These are phyloP conservation scores for Sporisorium scitamineum DNA, from an alignment of 1,284 basidiomycete genomes.

Conservation along the genomic window DNA sequence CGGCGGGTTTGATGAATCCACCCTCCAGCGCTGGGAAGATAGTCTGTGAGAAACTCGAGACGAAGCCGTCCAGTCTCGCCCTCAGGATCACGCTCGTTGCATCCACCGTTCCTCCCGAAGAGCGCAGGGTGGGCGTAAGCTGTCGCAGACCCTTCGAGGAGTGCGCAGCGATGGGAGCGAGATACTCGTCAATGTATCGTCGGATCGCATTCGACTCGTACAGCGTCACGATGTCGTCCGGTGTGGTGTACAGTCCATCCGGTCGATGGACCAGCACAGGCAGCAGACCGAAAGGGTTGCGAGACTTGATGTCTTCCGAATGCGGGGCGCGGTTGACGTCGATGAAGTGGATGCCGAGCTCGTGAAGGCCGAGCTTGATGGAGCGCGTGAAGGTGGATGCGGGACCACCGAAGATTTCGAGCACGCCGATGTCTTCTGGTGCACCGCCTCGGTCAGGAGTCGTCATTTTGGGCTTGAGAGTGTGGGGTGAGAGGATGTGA, in stretches of 20 bases:
- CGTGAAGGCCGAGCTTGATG: conserved; percentile 31
- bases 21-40: conserved; percentile 38
- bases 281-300: conserved; percentile 38
- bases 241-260: conserved; percentile 36
- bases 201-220: conserved; percentile 43
- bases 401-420: conserved; percentile 39
- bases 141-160: neutral
- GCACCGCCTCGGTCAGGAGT: conserved; percentile 27
- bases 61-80: conserved; percentile 21
- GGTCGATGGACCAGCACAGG: conserved; percentile 44
- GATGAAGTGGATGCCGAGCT: conserved; percentile 43
- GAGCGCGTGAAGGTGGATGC: conserved; percentile 38
- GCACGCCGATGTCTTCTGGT: conserved; percentile 40
- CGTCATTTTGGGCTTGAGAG: conserved; percentile 22
- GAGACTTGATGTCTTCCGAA: conserved; percentile 26
- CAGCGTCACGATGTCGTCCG: conserved; percentile 25
- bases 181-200: conserved; percentile 42
- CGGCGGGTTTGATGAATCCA: conserved; percentile 38
- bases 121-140: conserved; percentile 25
- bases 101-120: conserved; percentile 3
- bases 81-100: conserved; percentile 4
- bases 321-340: conserved; percentile 20
- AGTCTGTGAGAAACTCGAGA: conserved; percentile 29
- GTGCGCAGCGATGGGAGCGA: conserved; percentile 11
- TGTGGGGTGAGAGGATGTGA: neutral